phyloP scores from a whole-genome alignment of 768 basidiomycete genomes.

The Suillus cothurnatus region DNA sequence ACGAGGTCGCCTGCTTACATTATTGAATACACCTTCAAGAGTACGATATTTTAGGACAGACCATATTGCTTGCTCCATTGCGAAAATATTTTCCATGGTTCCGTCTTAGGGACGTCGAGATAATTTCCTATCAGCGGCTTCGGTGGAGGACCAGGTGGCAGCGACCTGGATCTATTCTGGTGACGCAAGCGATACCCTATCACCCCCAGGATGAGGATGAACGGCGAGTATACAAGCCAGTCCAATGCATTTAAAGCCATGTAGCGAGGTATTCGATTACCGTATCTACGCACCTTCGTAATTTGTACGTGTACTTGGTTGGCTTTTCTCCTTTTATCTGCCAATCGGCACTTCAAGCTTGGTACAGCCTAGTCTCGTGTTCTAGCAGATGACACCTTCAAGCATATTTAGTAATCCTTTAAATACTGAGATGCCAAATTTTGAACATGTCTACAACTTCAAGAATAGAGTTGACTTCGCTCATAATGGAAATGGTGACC shows the following conservation, averaged over 20 bases:
- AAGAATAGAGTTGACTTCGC: not conserved
- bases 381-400: not conserved
- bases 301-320: not conserved
- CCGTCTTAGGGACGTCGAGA: constrained; percentile 21
- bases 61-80: constrained; percentile 22
- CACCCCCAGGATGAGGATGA: not conserved
- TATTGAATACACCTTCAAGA: not conserved
- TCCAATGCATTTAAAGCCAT: not conserved
- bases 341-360: not conserved
- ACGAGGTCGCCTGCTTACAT: constrained; percentile 18
- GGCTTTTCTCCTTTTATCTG: constrained; percentile 1
- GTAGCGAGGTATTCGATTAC: not conserved
- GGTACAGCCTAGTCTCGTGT: not conserved
- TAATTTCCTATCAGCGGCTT: constrained; percentile 30
- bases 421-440: not conserved
- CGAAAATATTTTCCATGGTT: constrained; percentile 26
- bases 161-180: constrained; percentile 9
- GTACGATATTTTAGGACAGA: constrained; percentile 2
- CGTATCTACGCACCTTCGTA: not conserved
- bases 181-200: not conserved
- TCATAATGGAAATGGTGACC: not conserved
- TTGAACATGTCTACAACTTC: not conserved
- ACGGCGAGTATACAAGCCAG: not conserved
- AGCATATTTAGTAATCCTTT: not conserved
- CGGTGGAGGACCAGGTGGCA: constrained; percentile 32